These are phyloP conservation scores for Acacia pycnantha DNA, from an alignment of 331 rosid genomes.

Conservation along the genomic window DNA sequence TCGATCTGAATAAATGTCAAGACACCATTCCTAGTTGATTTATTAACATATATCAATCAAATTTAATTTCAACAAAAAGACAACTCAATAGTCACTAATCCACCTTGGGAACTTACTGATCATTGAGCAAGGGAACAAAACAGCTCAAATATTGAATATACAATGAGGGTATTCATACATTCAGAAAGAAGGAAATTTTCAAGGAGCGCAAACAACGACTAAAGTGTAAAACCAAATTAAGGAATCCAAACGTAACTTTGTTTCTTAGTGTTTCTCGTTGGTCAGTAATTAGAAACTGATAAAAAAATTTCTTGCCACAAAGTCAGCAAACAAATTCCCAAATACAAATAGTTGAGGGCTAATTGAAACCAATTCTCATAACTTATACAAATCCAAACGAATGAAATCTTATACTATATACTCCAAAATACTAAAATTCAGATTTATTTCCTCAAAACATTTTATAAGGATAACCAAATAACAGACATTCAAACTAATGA, in stretches of 20 bases:
- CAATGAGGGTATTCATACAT: neutral
- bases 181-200: neutral
- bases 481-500: slow-evolving; percentile 2
- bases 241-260: neutral
- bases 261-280: neutral
- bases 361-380: slow-evolving; percentile 16
- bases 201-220: neutral
- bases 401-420: neutral
- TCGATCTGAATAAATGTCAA: neutral
- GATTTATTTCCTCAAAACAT: slow-evolving; percentile 2
- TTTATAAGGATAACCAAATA: neutral
- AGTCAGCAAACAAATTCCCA: neutral
- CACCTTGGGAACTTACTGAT: neutral
- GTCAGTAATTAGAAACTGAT: neutral
- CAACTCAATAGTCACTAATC: neutral
- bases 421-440: slow-evolving; percentile 9
- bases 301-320: neutral
- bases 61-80: neutral
- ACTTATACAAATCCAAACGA: slow-evolving; percentile 3
- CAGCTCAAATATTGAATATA: too few species aligned
- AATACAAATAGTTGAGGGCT: neutral
- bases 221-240: neutral
- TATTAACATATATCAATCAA: neutral
- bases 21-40: neutral
- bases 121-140: neutral